These are phyloP conservation scores for Globisporangium rhizosaccharum DNA, from an alignment of 352 stramenopile species.

Conservation along the genomic window DNA sequence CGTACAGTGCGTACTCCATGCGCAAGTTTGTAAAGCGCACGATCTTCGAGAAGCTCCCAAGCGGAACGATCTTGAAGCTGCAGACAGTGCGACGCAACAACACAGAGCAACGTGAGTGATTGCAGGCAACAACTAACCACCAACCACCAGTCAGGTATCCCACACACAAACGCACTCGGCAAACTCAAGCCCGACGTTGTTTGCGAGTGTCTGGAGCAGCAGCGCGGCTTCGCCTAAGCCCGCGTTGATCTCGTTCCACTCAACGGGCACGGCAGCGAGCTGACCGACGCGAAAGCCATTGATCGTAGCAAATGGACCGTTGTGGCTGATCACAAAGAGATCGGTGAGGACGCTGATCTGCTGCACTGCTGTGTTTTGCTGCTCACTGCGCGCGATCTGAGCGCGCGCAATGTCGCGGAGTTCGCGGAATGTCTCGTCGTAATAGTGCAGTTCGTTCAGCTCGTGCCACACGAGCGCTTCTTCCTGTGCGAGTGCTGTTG, in stretches of 20 bases:
- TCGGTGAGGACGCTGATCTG: constrained; percentile 65
- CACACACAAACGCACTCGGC: constrained; percentile 47
- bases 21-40: constrained; percentile 66
- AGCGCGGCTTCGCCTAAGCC: constrained; percentile 71
- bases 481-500: constrained; percentile 38
- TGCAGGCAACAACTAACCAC: not conserved
- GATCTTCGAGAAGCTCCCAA: constrained; percentile 87
- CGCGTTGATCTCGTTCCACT: constrained; percentile 89
- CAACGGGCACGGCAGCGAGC: constrained; percentile 41
- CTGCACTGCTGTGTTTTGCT: constrained; percentile 31
- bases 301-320: constrained; percentile 74
- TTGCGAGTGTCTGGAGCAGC: constrained; percentile 57
- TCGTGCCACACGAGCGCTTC: constrained; percentile 51
- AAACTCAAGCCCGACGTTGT: constrained; percentile 57
- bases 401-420: constrained; percentile 49
- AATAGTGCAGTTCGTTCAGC: constrained; percentile 47
- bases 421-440: constrained; percentile 44
- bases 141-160: not conserved
- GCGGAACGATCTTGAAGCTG: constrained; percentile 82
- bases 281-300: constrained; percentile 81
- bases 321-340: constrained; percentile 73
- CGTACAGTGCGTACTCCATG: constrained; percentile 82
- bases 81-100: constrained; percentile 3
- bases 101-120: constrained; percentile 5
- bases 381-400: constrained; percentile 53